Base-by-base conservation (phyloP, 495 filamentous ascomycete genomes). In the Penicillium nucicola region DNA sequence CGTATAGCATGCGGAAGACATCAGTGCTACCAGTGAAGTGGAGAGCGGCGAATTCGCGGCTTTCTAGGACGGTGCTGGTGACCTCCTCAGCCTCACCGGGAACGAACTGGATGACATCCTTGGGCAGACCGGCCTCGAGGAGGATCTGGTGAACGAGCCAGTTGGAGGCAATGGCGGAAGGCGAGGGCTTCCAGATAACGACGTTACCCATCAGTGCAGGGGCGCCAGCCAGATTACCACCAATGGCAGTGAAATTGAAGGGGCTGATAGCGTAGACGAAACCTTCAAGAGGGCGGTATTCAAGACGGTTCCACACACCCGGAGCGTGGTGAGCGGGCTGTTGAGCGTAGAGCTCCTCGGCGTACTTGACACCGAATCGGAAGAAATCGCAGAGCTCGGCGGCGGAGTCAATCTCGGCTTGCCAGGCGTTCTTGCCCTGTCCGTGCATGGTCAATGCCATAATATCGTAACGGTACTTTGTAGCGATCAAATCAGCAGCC, bases 371-470 rank as follows among this genome's bases (percentile, higher is more conserved):
- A 56, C 89, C 91, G 73, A 95, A 75, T 51, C 88, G 79, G 58
- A 97, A 77, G 74, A 97, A 97, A 67, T 97, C 92, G 56, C 80
- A 84, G 35, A 95, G 71, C 76, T 97, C 92, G 2, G 92, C 92
- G 4, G 92, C 92, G 19, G 92, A 83, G 69, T 97, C 91, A 56
- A 97, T 95, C 80, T 97, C 91, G 15, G 91, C 91, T 67, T 97
- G 91, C 89, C 89, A 96, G 19, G 87, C 88, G 68, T 95, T 96
- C 79, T 97, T 97, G 54, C 91, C 91, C 68, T 97, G 91, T 25
- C 91, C 91, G 18, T 95, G 77, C 80, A 97, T 95, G 7, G 91
- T 97, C 32, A 90, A 80, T 6, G 92, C 91, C 86, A 95, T 92
- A 48, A 97, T 75, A 50, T 93, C 88, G 66, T 95, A 95, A 57